Percentiles rank a stretch among this genome's conserved stretches.
These are phyloP conservation scores for Sphagnum magellanicum DNA, from an alignment of 228 moss, liverwort and hornwort species.

Conservation along the genomic window DNA sequence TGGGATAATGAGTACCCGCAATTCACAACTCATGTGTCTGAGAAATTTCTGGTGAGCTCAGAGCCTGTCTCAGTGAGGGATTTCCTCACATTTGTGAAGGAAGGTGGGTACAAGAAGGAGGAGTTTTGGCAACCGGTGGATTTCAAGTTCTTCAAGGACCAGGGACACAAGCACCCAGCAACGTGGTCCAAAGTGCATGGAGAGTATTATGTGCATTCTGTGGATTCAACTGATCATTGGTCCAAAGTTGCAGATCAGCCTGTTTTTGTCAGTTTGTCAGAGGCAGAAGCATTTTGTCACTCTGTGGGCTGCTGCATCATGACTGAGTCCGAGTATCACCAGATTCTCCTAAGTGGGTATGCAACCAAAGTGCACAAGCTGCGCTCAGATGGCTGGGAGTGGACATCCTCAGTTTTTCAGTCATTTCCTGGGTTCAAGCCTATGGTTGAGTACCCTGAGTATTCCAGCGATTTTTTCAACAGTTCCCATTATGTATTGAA, in stretches of 20 bases:
- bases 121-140: conserved; percentile 25
- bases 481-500: conserved; percentile 28
- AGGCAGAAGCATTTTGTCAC: conserved; percentile 32
- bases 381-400: conserved; percentile 30
- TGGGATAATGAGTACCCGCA: conserved; percentile 46
- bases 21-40: conserved; percentile 2
- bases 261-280: conserved; percentile 36
- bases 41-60: conserved; percentile 14
- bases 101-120: conserved; percentile 26
- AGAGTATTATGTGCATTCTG: conserved; percentile 27
- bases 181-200: conserved; percentile 23
- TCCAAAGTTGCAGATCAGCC: conserved; percentile 22
- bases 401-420: conserved; percentile 28
- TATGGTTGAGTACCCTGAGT: conserved; percentile 37
- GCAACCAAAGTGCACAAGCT: conserved; percentile 12
- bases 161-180: conserved; percentile 24
- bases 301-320: conserved; percentile 29
- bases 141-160: conserved; percentile 16
- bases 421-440: conserved; percentile 34
- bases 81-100: conserved; percentile 28
- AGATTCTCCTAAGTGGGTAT: conserved; percentile 19
- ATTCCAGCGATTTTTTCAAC: conserved; percentile 31
- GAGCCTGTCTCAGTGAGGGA: conserved; percentile 23
- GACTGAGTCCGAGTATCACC: conserved; percentile 32
- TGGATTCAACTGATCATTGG: conserved; percentile 31